phyloP scores from a whole-genome alignment of 2,329 filamentous ascomycete species.

The Tolypocladium ophioglossoides region DNA sequence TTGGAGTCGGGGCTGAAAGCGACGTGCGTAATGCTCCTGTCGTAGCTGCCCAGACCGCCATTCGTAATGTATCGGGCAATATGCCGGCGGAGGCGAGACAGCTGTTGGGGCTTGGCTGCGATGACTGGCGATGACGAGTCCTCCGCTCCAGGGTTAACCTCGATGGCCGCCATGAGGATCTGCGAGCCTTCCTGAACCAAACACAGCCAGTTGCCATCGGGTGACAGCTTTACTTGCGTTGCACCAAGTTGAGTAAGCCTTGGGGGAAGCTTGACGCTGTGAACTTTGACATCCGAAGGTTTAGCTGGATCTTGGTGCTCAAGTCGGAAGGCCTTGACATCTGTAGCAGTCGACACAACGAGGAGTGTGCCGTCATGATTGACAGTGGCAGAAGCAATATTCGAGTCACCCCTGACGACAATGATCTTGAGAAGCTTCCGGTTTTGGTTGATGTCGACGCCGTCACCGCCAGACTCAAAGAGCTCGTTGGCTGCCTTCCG shows the following conservation, averaged over 20 bases:
- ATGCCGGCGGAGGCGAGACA: constrained; percentile 42
- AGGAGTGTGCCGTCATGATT: constrained; percentile 63
- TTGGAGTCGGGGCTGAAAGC: constrained; percentile 73
- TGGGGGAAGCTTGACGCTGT: constrained; percentile 55
- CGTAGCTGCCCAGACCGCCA: constrained; percentile 64
- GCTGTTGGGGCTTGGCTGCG: constrained; percentile 30
- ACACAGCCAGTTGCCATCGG: constrained; percentile 59
- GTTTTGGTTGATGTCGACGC: constrained; percentile 37
- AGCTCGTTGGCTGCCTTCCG: constrained; percentile 35
- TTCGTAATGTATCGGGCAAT: constrained; percentile 45
- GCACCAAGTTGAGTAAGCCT: constrained; percentile 52
- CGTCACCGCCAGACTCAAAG: constrained; percentile 26
- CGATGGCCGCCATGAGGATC: constrained; percentile 34
- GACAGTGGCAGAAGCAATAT: constrained; percentile 66
- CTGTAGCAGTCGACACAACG: constrained; percentile 62
- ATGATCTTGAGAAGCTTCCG: constrained; percentile 61
- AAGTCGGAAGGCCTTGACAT: constrained; percentile 69
- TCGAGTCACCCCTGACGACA: constrained; percentile 63
- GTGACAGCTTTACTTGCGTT: constrained; percentile 57
- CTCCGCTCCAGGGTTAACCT: constrained; percentile 7
- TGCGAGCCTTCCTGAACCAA: constrained; percentile 51
- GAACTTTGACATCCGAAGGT: constrained; percentile 54
- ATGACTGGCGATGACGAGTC: constrained; percentile 7
- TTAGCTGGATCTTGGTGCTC: constrained; percentile 37
- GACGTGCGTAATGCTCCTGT: constrained; percentile 61